phyloP scores from a whole-genome alignment of 73 alveolate species.

The Blepharisma japonicum region DNA sequence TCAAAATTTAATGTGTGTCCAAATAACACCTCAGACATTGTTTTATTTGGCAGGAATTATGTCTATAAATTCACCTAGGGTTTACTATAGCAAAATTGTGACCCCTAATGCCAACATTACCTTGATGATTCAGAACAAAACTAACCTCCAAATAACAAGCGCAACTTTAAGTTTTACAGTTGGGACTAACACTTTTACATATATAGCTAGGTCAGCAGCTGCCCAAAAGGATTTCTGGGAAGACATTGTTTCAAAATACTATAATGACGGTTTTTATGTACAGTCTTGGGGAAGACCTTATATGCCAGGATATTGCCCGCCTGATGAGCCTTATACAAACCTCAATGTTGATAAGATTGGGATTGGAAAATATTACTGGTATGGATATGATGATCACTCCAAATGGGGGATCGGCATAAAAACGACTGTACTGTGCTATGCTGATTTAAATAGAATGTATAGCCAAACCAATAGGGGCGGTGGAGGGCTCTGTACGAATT shows the following conservation, averaged over 20 bases:
- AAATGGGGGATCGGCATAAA: background rate
- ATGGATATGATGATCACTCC: background rate
- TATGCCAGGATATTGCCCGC: background rate
- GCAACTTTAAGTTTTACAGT: background rate
- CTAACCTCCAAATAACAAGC: background rate
- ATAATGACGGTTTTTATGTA: background rate
- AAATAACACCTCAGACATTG: background rate
- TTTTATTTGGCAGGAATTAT: background rate
- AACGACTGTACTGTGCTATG: background rate
- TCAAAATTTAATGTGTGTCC: background rate
- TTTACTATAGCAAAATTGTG: background rate
- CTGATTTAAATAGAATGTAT: background rate
- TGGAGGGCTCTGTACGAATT: background rate
- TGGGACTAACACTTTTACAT: background rate
- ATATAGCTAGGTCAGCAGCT: background rate
- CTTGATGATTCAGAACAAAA: background rate
- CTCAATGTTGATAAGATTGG: background rate
- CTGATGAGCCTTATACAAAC: background rate
- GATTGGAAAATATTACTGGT: background rate
- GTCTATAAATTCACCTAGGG: background rate
- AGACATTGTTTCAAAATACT: background rate
- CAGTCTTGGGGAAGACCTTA: constrained; percentile 4
- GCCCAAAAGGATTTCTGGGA: background rate
- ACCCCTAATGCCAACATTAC: background rate
- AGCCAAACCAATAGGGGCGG: background rate